Percentiles rank a stretch among this genome's conserved stretches.
These are phyloP conservation scores for Aspergillus incahuasiensis DNA, from an alignment of 495 filamentous ascomycete species.

Conservation along the genomic window DNA sequence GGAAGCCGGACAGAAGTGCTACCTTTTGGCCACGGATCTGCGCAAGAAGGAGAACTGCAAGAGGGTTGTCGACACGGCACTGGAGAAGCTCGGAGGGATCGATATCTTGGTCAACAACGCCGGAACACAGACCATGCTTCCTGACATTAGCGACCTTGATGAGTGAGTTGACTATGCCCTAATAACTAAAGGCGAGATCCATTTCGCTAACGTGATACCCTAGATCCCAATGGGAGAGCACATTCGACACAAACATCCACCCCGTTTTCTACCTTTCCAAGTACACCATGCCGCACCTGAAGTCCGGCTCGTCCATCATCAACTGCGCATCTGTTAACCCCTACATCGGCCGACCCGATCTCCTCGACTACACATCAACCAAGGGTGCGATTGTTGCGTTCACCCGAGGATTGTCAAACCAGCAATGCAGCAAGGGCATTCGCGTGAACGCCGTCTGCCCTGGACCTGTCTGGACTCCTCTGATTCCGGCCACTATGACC, in stretches of 20 bases:
- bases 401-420: slow-evolving; percentile 73
- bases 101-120: slow-evolving; percentile 82
- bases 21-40: slow-evolving; percentile 58
- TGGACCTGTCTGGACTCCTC: slow-evolving; percentile 81
- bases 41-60: slow-evolving; percentile 61
- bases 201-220: not conserved
- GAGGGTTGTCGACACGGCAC: slow-evolving; percentile 60
- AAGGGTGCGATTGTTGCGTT: slow-evolving; percentile 84
- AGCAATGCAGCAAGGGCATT: slow-evolving; percentile 67
- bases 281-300: slow-evolving; percentile 72
- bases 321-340: slow-evolving; percentile 80
- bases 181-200: not conserved
- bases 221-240: slow-evolving; percentile 70
- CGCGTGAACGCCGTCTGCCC: slow-evolving; percentile 78
- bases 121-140: slow-evolving; percentile 67
- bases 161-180: slow-evolving; percentile 49
- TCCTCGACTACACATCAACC: slow-evolving; percentile 80
- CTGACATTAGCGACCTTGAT: slow-evolving; percentile 65
- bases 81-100: slow-evolving; percentile 60
- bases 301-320: slow-evolving; percentile 72
- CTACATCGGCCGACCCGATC: slow-evolving; percentile 75
- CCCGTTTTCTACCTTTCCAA: slow-evolving; percentile 73
- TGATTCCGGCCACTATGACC: slow-evolving; percentile 76
- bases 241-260: slow-evolving; percentile 74
- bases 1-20: slow-evolving; percentile 56